Percentiles rank a stretch among this genome's conserved stretches.
phyloP scores from a whole-genome alignment of 106 monocot genomes.

The Phalaenopsis aphrodite region DNA sequence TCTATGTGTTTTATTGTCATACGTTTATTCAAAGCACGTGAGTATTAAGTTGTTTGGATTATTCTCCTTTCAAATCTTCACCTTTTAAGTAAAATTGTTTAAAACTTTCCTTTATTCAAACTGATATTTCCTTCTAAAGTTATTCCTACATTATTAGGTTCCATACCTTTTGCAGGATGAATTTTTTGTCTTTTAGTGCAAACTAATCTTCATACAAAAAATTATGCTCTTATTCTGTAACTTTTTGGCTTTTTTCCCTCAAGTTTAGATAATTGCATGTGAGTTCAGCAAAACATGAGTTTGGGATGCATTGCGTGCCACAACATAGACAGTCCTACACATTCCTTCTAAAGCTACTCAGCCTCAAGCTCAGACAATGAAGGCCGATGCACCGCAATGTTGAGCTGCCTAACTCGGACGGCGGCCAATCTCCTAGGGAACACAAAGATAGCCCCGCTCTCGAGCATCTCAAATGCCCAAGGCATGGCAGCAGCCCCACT shows the following conservation, averaged over 20 bases:
- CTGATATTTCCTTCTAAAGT: too few relatives aligned
- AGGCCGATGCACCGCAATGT: constrained; percentile 35
- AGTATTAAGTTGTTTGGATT: too few relatives aligned
- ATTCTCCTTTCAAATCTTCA: too few relatives aligned
- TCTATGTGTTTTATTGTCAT: too few relatives aligned
- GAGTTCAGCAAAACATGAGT: constrained; percentile 21
- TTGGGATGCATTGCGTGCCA: constrained; percentile 55
- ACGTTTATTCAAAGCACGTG: too few relatives aligned
- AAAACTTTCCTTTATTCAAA: too few relatives aligned
- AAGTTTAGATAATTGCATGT: background rate
- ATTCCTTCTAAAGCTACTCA: constrained; percentile 51
- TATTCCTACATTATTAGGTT: background rate
- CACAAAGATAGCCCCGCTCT: constrained; percentile 43
- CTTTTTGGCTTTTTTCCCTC: too few relatives aligned
- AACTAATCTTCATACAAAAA: too few relatives aligned
- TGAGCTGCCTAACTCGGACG: constrained; percentile 34
- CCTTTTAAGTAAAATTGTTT: too few relatives aligned
- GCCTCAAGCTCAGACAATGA: constrained; percentile 49
- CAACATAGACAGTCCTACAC: constrained; percentile 37
- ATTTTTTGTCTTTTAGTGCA: too few relatives aligned
- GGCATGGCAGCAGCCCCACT: constrained; percentile 31
- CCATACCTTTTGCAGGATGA: too few relatives aligned
- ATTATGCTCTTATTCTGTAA: too few relatives aligned
- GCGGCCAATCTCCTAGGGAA: constrained; percentile 5
- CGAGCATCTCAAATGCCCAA: constrained; percentile 11